Evolutionary conservation across 768 basidiomycete species (phyloP), one percentile per base, ranked within the genome.

Genomic region (Rhizopogon sp.): DNA sequence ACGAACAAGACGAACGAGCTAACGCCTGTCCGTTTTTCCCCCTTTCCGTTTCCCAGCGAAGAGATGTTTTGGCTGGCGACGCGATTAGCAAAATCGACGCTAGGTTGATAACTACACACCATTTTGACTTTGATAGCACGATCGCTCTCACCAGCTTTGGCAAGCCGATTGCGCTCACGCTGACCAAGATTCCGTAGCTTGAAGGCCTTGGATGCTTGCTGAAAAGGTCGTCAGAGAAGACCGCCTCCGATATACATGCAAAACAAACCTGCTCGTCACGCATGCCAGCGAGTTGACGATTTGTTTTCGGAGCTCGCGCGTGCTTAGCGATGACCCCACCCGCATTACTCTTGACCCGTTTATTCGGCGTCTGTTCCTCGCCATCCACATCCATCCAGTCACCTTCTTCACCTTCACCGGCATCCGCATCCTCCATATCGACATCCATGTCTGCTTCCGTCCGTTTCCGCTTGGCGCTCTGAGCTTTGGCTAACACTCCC

Each of bases 91-190:
- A 28, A 17, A 58, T 13, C 28, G 50, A 31, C 33, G 40, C 29
- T 22, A 58, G 6, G 37, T 17, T 31, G 37, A 42, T 25, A 11
- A n/a, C 39, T 25, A 74, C 79, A 11, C 50, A 91, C 91, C 90
- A 88, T 92, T 79, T 92, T 92, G 58, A 78, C 79, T 65, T 75
- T 80, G 73, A 93, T 93, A 10, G 79, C 79, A 60, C 90, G 84
- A 74, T 95, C 93, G 56, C 82, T 78, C 79, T 99, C 96, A 56
- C 90, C 91, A 39, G 94, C 95, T 68, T 88, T 92, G 25, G 93
- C 96, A 43, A 85, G 79, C 78, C 84, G 83, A 69, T 96, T 96
- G 56, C 93, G 87, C 52, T 81, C 81, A 61, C 96, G 80, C 69
- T 96, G 93, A 6, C 87, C 87, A 53, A 96, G 81, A 64, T 92